Base-by-base conservation (phyloP, 805 yeast species). In the Kluyveromyces lactis region DNA sequence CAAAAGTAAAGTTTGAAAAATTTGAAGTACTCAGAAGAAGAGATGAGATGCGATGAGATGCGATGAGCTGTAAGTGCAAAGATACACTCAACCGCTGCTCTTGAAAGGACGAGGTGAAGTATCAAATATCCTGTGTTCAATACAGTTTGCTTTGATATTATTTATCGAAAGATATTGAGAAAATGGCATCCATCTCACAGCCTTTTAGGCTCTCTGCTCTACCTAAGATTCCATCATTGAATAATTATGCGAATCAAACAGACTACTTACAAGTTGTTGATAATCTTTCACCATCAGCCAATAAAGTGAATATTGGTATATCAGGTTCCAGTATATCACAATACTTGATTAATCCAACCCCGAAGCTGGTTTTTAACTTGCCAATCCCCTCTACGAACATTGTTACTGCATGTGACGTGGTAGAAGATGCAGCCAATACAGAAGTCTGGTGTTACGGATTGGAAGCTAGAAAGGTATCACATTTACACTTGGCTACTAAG, bases 331-430 rank as follows among this genome's bases (percentile, higher is more conserved):
- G 63, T 3, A 47, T 61, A 18, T 52, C 59, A 12, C 62, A 61
- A 41, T 61, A 56, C 41, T 42, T 60, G 8, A 49, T 60, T 12
- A 60, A 61, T 39, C 66, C 66, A 23, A 57, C 64, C 2, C 66
- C 66, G 15, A 61, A 54, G 36, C 42, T 59, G n/a, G 46, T 56
- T 3, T 52, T 50, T 26, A 57, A 55, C 38, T 42, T 51, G 17
- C 52, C 66, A 12, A 57, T 61, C 15, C 62, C 64, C 19, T 56
- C 64, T 4, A 60, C 62, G 3, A 54, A 52, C 28, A 45, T 50
- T 28, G 56, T 61, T 12, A 56, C 60, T n/a, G 58, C 63, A 2
- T 60, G 59, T 30, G 51, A 54, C 37, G 53, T 49, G 9, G 44
- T 45, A 7, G 47, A 47, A 24, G 36, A 32, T 9, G 40, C 45